Percentiles rank a stretch among this genome's conserved stretches.
phyloP scores from a whole-genome alignment of 2,329 filamentous ascomycete species.

The Epicoccum nigrum region DNA sequence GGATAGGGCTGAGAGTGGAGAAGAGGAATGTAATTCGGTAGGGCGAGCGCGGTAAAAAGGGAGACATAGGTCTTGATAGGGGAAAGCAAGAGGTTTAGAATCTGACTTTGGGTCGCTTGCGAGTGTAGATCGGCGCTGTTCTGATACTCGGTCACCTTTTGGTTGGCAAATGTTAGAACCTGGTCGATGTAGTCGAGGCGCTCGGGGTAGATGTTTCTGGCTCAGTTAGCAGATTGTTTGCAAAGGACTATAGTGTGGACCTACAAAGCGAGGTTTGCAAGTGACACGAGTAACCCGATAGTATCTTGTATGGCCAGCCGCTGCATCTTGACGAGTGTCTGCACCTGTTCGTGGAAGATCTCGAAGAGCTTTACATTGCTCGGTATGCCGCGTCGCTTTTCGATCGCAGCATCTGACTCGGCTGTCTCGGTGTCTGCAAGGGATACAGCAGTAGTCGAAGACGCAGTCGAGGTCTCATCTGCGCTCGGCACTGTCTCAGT shows the following conservation, averaged over 20 bases:
- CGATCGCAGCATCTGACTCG: slow-evolving; percentile 51
- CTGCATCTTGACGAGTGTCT: slow-evolving; percentile 89
- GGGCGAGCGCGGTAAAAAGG: slow-evolving; percentile 91
- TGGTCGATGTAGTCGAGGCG: slow-evolving; percentile 94
- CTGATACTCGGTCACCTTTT: slow-evolving; percentile 84
- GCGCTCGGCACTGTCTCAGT: slow-evolving; percentile 27
- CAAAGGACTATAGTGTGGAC: slow-evolving; percentile 23
- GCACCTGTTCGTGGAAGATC: slow-evolving; percentile 95
- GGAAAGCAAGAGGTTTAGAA: slow-evolving; percentile 87
- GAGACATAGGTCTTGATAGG: slow-evolving; percentile 90
- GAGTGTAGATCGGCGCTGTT: slow-evolving; percentile 97
- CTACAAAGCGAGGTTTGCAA: slow-evolving; percentile 85
- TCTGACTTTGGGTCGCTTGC: slow-evolving; percentile 81
- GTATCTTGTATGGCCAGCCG: slow-evolving; percentile 92
- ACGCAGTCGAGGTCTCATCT: slow-evolving; percentile 39
- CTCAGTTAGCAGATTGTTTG: slow-evolving; percentile 29
- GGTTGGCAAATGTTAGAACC: slow-evolving; percentile 83
- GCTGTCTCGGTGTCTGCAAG: slow-evolving; percentile 46
- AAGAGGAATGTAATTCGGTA: slow-evolving; percentile 90
- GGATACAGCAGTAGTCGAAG: slow-evolving; percentile 38
- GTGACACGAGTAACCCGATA: slow-evolving; percentile 89
- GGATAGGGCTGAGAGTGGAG: slow-evolving; percentile 91
- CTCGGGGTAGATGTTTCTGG: slow-evolving; percentile 86
- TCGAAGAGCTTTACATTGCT: slow-evolving; percentile 89
- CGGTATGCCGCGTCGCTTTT: slow-evolving; percentile 65